Evolutionary conservation across 495 filamentous ascomycete species (phyloP).

Genomic region (Hyaloscypha finlandica): DNA sequence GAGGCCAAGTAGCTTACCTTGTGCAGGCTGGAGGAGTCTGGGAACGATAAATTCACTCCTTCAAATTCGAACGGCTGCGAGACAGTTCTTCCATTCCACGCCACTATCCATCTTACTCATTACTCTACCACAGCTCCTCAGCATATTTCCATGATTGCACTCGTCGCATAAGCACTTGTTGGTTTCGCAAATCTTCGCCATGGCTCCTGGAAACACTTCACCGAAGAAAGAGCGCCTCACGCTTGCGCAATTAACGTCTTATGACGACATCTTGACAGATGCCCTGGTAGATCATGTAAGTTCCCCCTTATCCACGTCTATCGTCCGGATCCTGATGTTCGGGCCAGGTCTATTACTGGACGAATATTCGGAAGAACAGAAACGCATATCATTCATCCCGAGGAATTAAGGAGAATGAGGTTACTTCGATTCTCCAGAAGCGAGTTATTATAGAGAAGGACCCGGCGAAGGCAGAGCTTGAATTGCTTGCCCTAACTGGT

Average conservation of each 20-base stretch:
- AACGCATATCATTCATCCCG: constrained; percentile 82
- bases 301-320: constrained; percentile 18
- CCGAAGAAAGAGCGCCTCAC: constrained; percentile 54
- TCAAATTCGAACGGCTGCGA: background rate
- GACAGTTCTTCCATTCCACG: background rate
- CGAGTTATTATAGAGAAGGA: constrained; percentile 77
- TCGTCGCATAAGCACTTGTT: constrained; percentile 20
- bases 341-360: constrained; percentile 88
- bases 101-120: background rate
- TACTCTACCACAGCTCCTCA: constrained; percentile 20
- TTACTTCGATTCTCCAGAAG: constrained; percentile 75
- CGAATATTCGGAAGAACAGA: constrained; percentile 90
- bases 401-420: constrained; percentile 77
- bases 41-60: background rate
- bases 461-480: constrained; percentile 63
- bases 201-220: constrained; percentile 21
- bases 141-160: constrained; percentile 13
- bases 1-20: constrained; percentile 4
- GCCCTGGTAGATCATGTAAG: constrained; percentile 91
- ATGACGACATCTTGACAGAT: constrained; percentile 97
- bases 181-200: constrained; percentile 8
- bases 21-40: background rate
- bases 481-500: constrained; percentile 72
- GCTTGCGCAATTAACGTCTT: constrained; percentile 80
- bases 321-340: constrained; percentile 5